Evolutionary conservation across 352 stramenopile species (phyloP).

Genomic region (Phytophthora brassicae): DNA sequence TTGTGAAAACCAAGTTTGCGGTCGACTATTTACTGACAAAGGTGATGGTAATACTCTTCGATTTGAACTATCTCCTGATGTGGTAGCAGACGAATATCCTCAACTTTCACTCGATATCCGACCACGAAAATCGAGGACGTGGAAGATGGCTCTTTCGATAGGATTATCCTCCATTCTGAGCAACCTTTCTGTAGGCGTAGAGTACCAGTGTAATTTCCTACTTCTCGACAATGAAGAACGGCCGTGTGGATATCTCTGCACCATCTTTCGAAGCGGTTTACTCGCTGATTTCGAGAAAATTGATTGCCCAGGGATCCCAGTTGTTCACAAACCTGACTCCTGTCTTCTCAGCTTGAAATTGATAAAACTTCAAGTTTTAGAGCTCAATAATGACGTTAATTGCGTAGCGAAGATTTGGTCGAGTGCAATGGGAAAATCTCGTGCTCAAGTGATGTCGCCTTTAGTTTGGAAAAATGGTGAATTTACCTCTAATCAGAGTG

Average conservation of each 20-base stretch:
- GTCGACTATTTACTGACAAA: conserved; percentile 5
- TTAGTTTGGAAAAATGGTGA: conserved; percentile 1
- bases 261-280: conserved; percentile 14
- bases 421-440: conserved; percentile 11
- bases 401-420: conserved; percentile 27
- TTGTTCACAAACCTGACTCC: conserved; percentile 1
- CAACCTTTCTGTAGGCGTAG: conserved; percentile 3
- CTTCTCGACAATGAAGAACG: conserved; percentile 21
- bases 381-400: not conserved
- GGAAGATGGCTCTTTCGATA: conserved; percentile 7
- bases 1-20: conserved; percentile 16
- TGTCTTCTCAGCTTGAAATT: conserved; percentile 18
- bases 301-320: not conserved
- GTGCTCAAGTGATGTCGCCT: conserved; percentile 11
- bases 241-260: conserved; percentile 9
- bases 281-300: conserved; percentile 1
- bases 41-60: not conserved
- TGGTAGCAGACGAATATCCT: conserved; percentile 13
- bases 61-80: conserved; percentile 29
- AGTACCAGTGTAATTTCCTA: conserved; percentile 2
- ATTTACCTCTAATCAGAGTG: not conserved
- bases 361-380: not conserved
- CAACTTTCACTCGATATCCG: conserved; percentile 23
- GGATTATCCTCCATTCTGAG: conserved; percentile 15
- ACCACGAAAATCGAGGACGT: conserved; percentile 12